phyloP scores from a whole-genome alignment of 2,329 filamentous ascomycete genomes.

The Fusarium verticillioides region DNA sequence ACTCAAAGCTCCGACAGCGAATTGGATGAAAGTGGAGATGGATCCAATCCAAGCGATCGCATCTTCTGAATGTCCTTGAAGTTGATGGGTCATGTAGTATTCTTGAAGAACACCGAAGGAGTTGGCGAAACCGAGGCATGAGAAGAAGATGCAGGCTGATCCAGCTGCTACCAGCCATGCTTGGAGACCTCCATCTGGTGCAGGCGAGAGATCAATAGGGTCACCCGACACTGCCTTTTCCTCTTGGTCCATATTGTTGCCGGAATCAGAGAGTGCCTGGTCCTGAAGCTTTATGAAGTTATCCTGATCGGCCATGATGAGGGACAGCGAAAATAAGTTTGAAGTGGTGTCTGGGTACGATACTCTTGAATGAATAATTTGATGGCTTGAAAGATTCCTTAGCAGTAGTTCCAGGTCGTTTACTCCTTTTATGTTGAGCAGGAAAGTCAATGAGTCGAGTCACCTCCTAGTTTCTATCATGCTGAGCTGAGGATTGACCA shows the following conservation, averaged over 20 bases:
- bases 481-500: fast-evolving
- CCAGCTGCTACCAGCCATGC: conserved; percentile 57
- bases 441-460: not conserved
- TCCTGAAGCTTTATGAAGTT: not conserved
- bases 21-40: conserved; percentile 50
- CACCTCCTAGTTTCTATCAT: not conserved
- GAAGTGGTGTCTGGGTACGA: too few relatives aligned
- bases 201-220: not conserved
- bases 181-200: conserved; percentile 49
- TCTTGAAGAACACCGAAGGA: conserved; percentile 58
- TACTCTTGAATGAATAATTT: too few relatives aligned
- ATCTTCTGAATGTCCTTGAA: conserved; percentile 46
- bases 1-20: conserved; percentile 43
- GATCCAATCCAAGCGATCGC: conserved; percentile 58
- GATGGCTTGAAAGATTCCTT: not conserved
- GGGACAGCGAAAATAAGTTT: not conserved
- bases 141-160: conserved; percentile 51
- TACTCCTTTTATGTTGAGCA: not conserved
- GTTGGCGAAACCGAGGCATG: conserved; percentile 55
- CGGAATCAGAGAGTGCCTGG: not conserved
- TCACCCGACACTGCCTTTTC: fast-evolving
- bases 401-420: not conserved
- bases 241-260: fast-evolving
- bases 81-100: conserved; percentile 54
- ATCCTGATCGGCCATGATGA: not conserved